A percentile compares a stretch with the other conserved stretches of the same genome.
These are phyloP conservation scores for Panus rudis DNA, from an alignment of 768 basidiomycete species.

Conservation along the genomic window DNA sequence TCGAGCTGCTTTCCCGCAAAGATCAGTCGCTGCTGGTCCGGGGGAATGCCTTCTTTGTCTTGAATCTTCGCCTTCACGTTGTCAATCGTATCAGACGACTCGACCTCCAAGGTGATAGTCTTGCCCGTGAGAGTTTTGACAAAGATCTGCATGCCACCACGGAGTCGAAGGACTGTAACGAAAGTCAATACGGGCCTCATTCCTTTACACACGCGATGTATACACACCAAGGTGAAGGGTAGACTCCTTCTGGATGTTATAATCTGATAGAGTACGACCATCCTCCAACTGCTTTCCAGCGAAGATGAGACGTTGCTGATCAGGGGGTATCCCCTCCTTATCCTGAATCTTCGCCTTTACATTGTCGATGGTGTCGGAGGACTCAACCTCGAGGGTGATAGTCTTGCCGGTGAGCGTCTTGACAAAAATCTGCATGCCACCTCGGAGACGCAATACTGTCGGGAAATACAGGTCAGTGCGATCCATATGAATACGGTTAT, in stretches of 20 bases:
- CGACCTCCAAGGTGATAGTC: conserved; percentile 90
- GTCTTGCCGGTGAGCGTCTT: conserved; percentile 87
- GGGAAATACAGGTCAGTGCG: neutral
- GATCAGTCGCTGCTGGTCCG: conserved; percentile 84
- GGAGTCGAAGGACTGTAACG: conserved; percentile 64
- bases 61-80: conserved; percentile 82
- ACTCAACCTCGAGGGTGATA: conserved; percentile 86
- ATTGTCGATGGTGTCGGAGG: conserved; percentile 81
- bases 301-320: conserved; percentile 87
- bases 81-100: conserved; percentile 90
- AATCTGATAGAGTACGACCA: conserved; percentile 84
- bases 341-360: conserved; percentile 92
- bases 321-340: conserved; percentile 85
- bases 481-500: neutral
- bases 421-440: conserved; percentile 83
- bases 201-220: neutral
- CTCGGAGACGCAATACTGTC: conserved; percentile 78
- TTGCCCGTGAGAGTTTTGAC: conserved; percentile 86
- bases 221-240: conserved; percentile 55
- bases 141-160: conserved; percentile 89
- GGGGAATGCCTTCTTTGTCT: conserved; percentile 78
- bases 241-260: conserved; percentile 88
- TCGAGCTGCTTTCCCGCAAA: conserved; percentile 95
- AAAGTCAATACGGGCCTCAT: neutral
- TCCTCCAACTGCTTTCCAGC: conserved; percentile 92